Evolutionary conservation across 2,329 filamentous ascomycete genomes (phyloP), one percentile per base, ranked within the genome.

Genomic region (Tolypocladium amazonense): DNA sequence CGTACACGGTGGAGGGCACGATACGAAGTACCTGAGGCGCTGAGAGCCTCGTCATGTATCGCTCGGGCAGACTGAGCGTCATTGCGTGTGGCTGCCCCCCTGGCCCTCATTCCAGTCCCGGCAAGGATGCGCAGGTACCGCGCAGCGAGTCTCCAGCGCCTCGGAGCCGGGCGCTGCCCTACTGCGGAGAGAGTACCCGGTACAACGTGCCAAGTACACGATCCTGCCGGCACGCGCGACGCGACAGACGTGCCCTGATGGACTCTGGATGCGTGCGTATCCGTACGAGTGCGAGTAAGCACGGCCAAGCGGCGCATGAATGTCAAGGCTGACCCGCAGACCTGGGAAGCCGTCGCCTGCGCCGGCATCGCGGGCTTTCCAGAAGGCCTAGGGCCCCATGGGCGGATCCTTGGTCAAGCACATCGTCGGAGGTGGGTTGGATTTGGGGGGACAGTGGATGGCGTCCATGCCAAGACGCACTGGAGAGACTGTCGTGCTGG

Each of bases 81-180:
- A 47, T 27, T 14, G 25, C 25, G 45, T 50, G 23, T 50, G 45
- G 45, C 25, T 50, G 25, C 27, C 25, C 47, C 23, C 47, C 25
- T 60, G 60, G 56, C 59, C 45, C 38, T 52, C 58, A 55, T 30
- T 55, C 60, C 52, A 54, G 52, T 52, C 35, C 5, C 23, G 52
- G 56, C 57, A 52, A 47, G 50, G 60, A 61, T 61, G 58, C 23
- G 58, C 59, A 61, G 56, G 54, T 55, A 57, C 56, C 57, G 47
- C 18, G 38, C 39, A 37, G 45, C 41, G 25, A 14, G 30, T 55
- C 56, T 53, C 56, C 56, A 58, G 55, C 33, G 45, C 52, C 58
- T 59, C 60, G 56, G 60, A 56, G 52, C 56, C 53, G 56, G 47
- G 58, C 61, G 37, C 35, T 41, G 56, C 41, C 37, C 55, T 59